Evolutionary conservation across 1,284 basidiomycete species (phyloP).

Genomic region (Heterobasidion occidentale): DNA sequence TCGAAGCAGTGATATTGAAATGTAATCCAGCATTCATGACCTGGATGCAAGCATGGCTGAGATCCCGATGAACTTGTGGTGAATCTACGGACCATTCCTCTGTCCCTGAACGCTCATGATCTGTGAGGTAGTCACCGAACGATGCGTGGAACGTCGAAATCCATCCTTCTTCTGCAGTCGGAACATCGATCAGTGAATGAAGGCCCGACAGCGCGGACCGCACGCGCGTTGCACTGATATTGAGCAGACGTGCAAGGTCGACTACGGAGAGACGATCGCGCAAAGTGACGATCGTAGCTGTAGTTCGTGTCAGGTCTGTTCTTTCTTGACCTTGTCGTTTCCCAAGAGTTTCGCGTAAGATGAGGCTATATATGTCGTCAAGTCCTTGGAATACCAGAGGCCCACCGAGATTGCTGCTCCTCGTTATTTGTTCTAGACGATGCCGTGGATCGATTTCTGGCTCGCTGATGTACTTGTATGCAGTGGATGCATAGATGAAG

Average conservation of each 20-base stretch:
- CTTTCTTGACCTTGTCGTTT: not conserved
- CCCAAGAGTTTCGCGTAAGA: not conserved
- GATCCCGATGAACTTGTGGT: not conserved
- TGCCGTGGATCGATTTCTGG: not conserved
- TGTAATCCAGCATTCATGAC: not conserved
- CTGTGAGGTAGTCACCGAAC: not conserved
- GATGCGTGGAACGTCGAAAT: not conserved
- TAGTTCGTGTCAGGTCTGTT: not conserved
- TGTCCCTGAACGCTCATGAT: not conserved
- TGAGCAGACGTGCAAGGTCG: not conserved
- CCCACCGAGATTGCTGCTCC: not conserved
- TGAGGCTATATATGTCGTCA: not conserved
- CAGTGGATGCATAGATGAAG: conserved; percentile 1
- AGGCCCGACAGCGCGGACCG: not conserved
- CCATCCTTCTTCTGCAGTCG: not conserved
- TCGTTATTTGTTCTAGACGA: not conserved
- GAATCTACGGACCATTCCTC: not conserved
- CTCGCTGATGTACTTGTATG: not conserved
- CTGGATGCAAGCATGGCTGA: not conserved
- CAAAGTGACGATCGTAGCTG: not conserved
- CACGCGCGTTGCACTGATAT: not conserved
- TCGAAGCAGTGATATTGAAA: not conserved
- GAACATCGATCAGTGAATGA: not conserved
- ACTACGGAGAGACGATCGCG: not conserved
- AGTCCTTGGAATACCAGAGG: too few species aligned